phyloP scores from a whole-genome alignment of 2,329 filamentous ascomycete species.

The Neonectria punicea region DNA sequence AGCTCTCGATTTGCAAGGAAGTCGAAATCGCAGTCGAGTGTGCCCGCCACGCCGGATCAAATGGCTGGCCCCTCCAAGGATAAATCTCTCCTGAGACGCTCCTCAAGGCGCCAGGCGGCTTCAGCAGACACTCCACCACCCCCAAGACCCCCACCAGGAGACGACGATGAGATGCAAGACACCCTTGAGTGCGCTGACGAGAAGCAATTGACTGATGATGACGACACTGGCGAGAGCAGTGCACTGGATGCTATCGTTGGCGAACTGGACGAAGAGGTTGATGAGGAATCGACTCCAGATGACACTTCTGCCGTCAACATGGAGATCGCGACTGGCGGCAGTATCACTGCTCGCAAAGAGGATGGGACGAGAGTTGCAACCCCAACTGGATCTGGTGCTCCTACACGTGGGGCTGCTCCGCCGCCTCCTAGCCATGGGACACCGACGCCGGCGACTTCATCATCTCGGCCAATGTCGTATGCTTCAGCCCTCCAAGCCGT shows the following conservation, averaged over 20 bases:
- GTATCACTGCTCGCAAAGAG: conserved; percentile 90
- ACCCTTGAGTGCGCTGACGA: conserved; percentile 94
- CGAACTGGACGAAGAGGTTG: conserved; percentile 86
- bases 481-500: conserved; percentile 82
- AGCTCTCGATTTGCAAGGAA: conserved; percentile 57
- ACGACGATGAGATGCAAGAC: conserved; percentile 72
- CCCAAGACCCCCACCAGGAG: conserved; percentile 63
- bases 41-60: conserved; percentile 56
- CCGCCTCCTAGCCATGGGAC: conserved; percentile 54
- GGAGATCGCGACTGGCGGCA: conserved; percentile 86
- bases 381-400: conserved; percentile 69
- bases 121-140: conserved; percentile 63
- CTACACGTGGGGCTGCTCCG: conserved; percentile 54
- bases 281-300: conserved; percentile 70
- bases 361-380: conserved; percentile 89
- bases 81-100: conserved; percentile 70
- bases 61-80: conserved; percentile 63
- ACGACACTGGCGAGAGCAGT: conserved; percentile 71
- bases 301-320: conserved; percentile 89
- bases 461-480: conserved; percentile 80
- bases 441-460: conserved; percentile 63
- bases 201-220: conserved; percentile 80
- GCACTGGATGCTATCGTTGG: conserved; percentile 90
- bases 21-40: conserved; percentile 59
- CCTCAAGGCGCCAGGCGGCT: conserved; percentile 68